Evolutionary conservation across 2,329 filamentous ascomycete species (phyloP), one percentile per base, ranked within the genome.

Genomic region (Arthrobotrys sphaeroides): DNA sequence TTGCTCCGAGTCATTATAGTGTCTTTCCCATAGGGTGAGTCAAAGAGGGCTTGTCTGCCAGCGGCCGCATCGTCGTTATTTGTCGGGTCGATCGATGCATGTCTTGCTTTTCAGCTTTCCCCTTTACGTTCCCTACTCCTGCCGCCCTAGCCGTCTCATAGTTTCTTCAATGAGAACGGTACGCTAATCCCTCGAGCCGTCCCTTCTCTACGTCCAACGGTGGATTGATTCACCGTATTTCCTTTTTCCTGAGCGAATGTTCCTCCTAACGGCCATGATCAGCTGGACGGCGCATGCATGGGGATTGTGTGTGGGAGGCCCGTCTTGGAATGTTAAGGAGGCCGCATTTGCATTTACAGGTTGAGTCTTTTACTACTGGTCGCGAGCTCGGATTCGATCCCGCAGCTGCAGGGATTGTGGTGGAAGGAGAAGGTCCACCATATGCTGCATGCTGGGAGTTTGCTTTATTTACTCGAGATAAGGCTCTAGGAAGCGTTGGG

Each of bases 151-250:
- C 47, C 40, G 55, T 20, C 18, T 22, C 16, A 33, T 67, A 26
- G 9, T 24, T 47, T 24, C 49, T 43, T 59, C n/a, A 4, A 31
- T n/a, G 18, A 12, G 33, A 13, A 40, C 45, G 53, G 62, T 62
- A 75, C 64, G 72, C 57, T 69, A 65, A 26, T 31, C 42, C 10
- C 51, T 59, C 64, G 64, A 69, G 64, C 64, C 72, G 72, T 75
- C 43, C 72, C 62, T 75, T 59, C 31, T 62, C 53, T n/a, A n/a
- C n/a, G n/a, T n/a, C n/a, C 16, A 68, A 75, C 64, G 72, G 38
- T 75, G 47, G 38, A 62, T 16, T 16, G 38, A 62, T 16, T 16
- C 10, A 40, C 13, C 42, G 16, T 22, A 38, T 4, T 43, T 47
- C 22, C 6, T 2, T 20, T 38, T 55, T 31, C 16, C 36, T 62